A percentile compares a stretch with the other conserved stretches of the same genome.
phyloP scores from a whole-genome alignment of 257 asterid genomes.

The Solanum virginianum region DNA sequence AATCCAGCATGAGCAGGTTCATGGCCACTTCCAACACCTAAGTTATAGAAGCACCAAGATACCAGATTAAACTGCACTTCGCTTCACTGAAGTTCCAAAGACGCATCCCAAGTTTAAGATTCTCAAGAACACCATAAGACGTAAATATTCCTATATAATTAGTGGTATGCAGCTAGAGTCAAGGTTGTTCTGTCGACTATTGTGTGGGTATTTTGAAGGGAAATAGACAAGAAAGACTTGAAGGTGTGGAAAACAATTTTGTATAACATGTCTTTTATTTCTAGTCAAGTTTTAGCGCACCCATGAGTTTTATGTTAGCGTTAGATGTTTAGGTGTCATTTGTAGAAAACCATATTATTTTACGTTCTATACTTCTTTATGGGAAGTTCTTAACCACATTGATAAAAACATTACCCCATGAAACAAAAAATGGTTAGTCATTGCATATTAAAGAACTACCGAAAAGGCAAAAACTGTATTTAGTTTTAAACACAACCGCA shows the following conservation, averaged over 20 bases:
- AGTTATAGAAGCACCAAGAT: conserved; percentile 5
- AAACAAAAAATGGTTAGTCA: not conserved
- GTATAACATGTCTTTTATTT: not conserved
- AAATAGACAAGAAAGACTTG: not conserved
- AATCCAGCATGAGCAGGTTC: conserved; percentile 99
- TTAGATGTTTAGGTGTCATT: not conserved
- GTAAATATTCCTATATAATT: not conserved
- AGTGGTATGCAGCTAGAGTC: not conserved
- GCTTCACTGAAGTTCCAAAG: not conserved
- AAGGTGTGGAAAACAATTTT: not conserved
- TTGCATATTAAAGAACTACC: not conserved
- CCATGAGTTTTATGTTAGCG: not conserved
- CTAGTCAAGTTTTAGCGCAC: not conserved
- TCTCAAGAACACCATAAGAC: not conserved
- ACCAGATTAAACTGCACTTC: not conserved
- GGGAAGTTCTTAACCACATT: not conserved
- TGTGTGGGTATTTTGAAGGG: not conserved
- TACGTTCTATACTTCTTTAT: not conserved
- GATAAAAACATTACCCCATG: not conserved
- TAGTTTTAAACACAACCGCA: not conserved
- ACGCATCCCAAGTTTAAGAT: not conserved
- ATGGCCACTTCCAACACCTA: conserved; percentile 99
- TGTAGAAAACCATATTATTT: not conserved
- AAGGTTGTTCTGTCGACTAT: not conserved
- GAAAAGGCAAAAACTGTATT: not conserved